Percentiles rank a stretch among this genome's conserved stretches.
Conservation (phyloP, 495 filamentous ascomycete species). For the Annulohypoxylon bovei region DNA sequence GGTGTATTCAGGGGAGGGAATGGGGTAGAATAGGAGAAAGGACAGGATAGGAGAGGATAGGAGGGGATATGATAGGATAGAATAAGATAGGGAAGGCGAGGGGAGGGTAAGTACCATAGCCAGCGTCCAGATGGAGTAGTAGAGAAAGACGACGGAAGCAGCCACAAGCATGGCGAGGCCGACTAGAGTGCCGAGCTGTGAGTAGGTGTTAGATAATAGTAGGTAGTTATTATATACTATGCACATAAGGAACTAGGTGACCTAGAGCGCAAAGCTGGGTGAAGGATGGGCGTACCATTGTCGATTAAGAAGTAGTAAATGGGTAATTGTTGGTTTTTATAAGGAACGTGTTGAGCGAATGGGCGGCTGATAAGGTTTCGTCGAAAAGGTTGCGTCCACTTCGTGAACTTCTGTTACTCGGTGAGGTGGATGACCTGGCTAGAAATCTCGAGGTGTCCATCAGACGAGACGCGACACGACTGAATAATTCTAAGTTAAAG, state of each 20-base stretch:
- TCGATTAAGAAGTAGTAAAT: slow-evolving; percentile 34
- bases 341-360: slow-evolving; percentile 12
- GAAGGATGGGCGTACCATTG: slow-evolving; percentile 48
- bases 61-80: not conserved
- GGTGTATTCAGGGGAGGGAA: not conserved
- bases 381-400: not conserved
- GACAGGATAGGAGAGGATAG: not conserved
- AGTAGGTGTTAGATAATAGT: slow-evolving; percentile 25
- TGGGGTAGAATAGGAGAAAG: slow-evolving; percentile 4
- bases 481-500: slow-evolving; percentile 9
- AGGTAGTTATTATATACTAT: slow-evolving; percentile 25
- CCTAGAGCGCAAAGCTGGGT: not conserved
- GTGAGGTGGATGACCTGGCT: slow-evolving; percentile 35
- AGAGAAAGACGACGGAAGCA: slow-evolving; percentile 94
- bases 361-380: not conserved
- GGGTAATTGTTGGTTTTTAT: not conserved
- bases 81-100: too few species aligned
- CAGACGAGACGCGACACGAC: slow-evolving; percentile 36
- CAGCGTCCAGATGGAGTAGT: slow-evolving; percentile 98
- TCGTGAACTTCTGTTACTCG: not conserved
- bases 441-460: slow-evolving; percentile 8
- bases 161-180: slow-evolving; percentile 97
- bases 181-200: slow-evolving; percentile 91
- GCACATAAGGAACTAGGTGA: not conserved
- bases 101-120: slow-evolving; percentile 75